Evolutionary conservation across 305 asterid species (phyloP).

Genomic region (Solanum hybrid): DNA sequence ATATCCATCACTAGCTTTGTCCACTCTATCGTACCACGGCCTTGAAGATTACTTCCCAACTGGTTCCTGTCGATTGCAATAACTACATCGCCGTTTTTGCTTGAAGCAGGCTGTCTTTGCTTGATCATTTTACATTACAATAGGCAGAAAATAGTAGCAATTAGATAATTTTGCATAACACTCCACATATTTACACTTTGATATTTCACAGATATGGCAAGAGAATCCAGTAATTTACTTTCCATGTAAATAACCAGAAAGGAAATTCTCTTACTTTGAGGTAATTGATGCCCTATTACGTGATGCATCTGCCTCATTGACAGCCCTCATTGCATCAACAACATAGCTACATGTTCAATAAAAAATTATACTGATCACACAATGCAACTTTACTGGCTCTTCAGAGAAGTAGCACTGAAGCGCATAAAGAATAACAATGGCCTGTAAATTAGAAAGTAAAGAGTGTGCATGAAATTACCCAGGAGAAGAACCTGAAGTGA

Average conservation of each 20-base stretch:
- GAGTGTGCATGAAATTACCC: slow-evolving; percentile 40
- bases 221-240: neutral
- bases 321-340: slow-evolving; percentile 62
- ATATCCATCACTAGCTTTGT: slow-evolving; percentile 81
- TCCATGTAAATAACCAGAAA: slow-evolving; percentile 6
- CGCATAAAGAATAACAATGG: neutral
- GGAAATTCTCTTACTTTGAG: slow-evolving; percentile 63
- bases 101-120: slow-evolving; percentile 96
- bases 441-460: neutral
- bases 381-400: slow-evolving; percentile 5
- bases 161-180: slow-evolving; percentile 27
- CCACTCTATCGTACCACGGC: slow-evolving; percentile 66
- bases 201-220: neutral
- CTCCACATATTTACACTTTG: neutral
- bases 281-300: slow-evolving; percentile 39
- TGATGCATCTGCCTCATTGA: slow-evolving; percentile 62
- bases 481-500: slow-evolving; percentile 82
- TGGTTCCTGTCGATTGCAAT: slow-evolving; percentile 45
- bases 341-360: slow-evolving; percentile 47
- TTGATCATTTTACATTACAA: slow-evolving; percentile 57
- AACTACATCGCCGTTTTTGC: slow-evolving; percentile 67
- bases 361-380: slow-evolving; percentile 5
- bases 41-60: slow-evolving; percentile 35
- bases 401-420: neutral
- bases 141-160: slow-evolving; percentile 21